phyloP scores from a whole-genome alignment of 768 basidiomycete species.

The Mycena vitilis region DNA sequence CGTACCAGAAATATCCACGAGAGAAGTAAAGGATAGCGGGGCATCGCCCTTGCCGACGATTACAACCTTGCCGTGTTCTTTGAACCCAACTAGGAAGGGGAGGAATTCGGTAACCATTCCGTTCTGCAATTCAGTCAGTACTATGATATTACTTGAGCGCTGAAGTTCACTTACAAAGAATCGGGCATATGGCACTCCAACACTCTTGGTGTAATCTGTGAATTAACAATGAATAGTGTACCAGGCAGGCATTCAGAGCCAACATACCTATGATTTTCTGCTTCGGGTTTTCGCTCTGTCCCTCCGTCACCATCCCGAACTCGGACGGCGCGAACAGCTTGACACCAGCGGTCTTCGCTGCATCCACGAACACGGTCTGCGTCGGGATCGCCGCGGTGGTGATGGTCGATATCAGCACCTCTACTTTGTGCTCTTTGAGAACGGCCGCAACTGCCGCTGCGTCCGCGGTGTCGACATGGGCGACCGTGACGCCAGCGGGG shows the following conservation, averaged over 20 bases:
- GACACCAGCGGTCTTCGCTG: constrained; percentile 40
- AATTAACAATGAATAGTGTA: too few relatives aligned
- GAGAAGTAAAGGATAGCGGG: constrained; percentile 40
- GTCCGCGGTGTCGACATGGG: constrained; percentile 19
- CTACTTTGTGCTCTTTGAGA: constrained; percentile 36
- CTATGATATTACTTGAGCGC: too few relatives aligned
- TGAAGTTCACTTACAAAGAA: constrained; percentile 43
- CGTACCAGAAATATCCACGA: constrained; percentile 38
- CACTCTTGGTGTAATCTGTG: constrained; percentile 28
- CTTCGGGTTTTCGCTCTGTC: constrained; percentile 11
- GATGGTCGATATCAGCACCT: constrained; percentile 45
- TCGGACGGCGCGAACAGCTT: constrained; percentile 12
- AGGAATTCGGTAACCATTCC: constrained; percentile 42
- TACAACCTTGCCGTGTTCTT: constrained; percentile 29
- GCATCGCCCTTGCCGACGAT: constrained; percentile 39
- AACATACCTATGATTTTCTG: constrained; percentile 16
- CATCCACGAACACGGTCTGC: constrained; percentile 42
- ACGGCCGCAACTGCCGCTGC: constrained; percentile 26
- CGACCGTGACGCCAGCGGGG: constrained; percentile 6
- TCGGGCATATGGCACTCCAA: constrained; percentile 36
- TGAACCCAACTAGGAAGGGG: constrained; percentile 37
- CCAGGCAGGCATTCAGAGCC: not conserved
- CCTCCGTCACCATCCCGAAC: constrained; percentile 11
- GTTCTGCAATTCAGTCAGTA: constrained; percentile 18
- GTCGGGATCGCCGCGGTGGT: constrained; percentile 31